Evolutionary conservation across 2,329 filamentous ascomycete species (phyloP).

Genomic region (Penicillium thymicola): DNA sequence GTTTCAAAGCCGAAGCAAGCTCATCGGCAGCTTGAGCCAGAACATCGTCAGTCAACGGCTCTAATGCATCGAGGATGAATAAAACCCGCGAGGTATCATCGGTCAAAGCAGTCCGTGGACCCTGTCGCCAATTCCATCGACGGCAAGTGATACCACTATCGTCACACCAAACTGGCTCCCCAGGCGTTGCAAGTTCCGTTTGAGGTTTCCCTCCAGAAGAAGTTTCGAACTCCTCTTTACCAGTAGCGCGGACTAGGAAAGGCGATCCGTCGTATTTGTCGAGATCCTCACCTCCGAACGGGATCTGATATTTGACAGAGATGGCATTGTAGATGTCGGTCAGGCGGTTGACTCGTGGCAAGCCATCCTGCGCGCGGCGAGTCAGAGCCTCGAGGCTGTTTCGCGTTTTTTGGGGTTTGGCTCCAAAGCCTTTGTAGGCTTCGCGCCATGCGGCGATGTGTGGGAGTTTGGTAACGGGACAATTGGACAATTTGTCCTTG

Average conservation of each 20-base stretch:
- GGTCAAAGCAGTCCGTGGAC: slow-evolving; percentile 28
- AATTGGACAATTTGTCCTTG: slow-evolving; percentile 7
- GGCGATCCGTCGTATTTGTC: slow-evolving; percentile 37
- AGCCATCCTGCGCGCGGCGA: slow-evolving; percentile 30
- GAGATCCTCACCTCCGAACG: slow-evolving; percentile 40
- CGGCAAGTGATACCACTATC: slow-evolving; percentile 38
- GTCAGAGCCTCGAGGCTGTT: slow-evolving; percentile 39
- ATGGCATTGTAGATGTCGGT: slow-evolving; percentile 43
- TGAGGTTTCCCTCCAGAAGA: slow-evolving; percentile 27
- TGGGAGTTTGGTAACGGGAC: slow-evolving; percentile 30
- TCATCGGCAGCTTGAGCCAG: no score
- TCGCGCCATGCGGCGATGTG: slow-evolving; percentile 40
- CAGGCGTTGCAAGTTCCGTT: slow-evolving; percentile 21
- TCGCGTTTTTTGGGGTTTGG: slow-evolving; percentile 38
- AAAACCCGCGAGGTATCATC: no score
- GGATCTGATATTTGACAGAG: slow-evolving; percentile 40
- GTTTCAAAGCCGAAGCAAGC: no score
- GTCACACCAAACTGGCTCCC: slow-evolving; percentile 43
- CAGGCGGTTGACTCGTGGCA: slow-evolving; percentile 39
- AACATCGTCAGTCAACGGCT: no score
- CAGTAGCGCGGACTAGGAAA: slow-evolving; percentile 31
- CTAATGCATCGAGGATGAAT: no score
- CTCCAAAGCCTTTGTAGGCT: slow-evolving; percentile 40
- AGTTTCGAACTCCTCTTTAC: slow-evolving; percentile 35
- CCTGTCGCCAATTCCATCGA: slow-evolving; percentile 43